Conservation (phyloP, 2,329 filamentous ascomycete genomes). For the Colletotrichum sp. region DNA sequence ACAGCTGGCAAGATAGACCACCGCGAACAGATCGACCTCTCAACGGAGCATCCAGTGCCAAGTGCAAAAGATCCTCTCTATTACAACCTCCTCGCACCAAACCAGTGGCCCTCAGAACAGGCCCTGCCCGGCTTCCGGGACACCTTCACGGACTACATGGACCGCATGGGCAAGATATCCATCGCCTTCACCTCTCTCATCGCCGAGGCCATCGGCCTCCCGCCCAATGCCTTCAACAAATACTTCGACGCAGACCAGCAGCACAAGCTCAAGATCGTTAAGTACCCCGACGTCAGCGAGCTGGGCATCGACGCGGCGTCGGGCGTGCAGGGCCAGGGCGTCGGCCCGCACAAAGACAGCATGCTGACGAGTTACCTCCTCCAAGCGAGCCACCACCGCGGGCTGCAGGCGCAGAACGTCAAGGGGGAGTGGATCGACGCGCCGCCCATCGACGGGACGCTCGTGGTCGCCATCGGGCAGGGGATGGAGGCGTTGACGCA, state of each 20-base stretch:
- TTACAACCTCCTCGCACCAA: slow-evolving; percentile 77
- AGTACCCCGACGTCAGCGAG: slow-evolving; percentile 77
- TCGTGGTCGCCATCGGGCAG: slow-evolving; percentile 88
- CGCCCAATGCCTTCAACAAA: slow-evolving; percentile 71
- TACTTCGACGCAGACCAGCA: slow-evolving; percentile 80
- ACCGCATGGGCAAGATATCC: slow-evolving; percentile 74
- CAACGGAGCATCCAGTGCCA: slow-evolving; percentile 76
- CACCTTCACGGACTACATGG: slow-evolving; percentile 77
- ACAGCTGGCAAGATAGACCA: slow-evolving; percentile 80
- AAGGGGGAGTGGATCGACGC: slow-evolving; percentile 82
- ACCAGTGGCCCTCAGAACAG: slow-evolving; percentile 75
- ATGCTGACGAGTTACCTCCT: slow-evolving; percentile 85
- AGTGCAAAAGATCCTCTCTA: slow-evolving; percentile 68
- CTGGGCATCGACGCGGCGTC: slow-evolving; percentile 47
- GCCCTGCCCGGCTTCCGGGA: slow-evolving; percentile 71
- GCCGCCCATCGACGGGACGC: slow-evolving; percentile 74
- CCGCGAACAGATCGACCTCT: slow-evolving; percentile 86
- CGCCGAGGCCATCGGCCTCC: slow-evolving; percentile 81
- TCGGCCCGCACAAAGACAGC: slow-evolving; percentile 84
- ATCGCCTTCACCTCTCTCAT: slow-evolving; percentile 80
- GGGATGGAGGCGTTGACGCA: slow-evolving; percentile 84
- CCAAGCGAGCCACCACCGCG: slow-evolving; percentile 77
- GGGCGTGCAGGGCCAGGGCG: slow-evolving; percentile 58
- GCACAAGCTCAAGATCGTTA: slow-evolving; percentile 90
- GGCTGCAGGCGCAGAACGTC: slow-evolving; percentile 84